A percentile compares a stretch with the other conserved stretches of the same genome.
phyloP scores from a whole-genome alignment of 2,329 filamentous ascomycete genomes.

The Fusarium concolor region DNA sequence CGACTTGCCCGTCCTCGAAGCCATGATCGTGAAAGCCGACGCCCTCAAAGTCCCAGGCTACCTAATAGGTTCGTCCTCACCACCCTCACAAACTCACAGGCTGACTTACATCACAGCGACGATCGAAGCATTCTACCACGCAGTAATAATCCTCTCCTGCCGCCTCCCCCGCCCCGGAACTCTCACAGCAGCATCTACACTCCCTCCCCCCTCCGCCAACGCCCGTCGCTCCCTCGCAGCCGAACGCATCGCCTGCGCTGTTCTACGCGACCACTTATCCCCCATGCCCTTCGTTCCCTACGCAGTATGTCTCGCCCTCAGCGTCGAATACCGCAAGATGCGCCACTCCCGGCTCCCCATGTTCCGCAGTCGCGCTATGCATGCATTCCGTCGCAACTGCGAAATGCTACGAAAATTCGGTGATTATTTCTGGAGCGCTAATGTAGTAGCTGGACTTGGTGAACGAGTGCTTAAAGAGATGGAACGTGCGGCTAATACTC shows the following conservation, averaged over 20 bases:
- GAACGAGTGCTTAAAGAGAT: conserved; percentile 67
- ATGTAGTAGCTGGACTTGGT: conserved; percentile 65
- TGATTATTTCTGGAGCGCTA: conserved; percentile 69
- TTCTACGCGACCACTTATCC: conserved; percentile 62
- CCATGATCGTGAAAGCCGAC: conserved; percentile 66
- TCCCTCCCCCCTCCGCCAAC: conserved; percentile 63
- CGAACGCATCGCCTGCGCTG: conserved; percentile 67
- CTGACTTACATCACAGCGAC: conserved; percentile 58
- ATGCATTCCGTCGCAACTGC: conserved; percentile 66
- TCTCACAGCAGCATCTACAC: conserved; percentile 55
- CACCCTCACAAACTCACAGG: background rate
- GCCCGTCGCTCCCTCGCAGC: conserved; percentile 68
- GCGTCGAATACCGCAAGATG: conserved; percentile 73
- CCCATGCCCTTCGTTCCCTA: conserved; percentile 71
- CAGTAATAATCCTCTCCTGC: conserved; percentile 71
- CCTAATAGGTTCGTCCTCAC: conserved; percentile 58
- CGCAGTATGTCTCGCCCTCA: conserved; percentile 69
- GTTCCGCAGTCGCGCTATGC: conserved; percentile 67
- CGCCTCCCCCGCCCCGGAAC: conserved; percentile 61
- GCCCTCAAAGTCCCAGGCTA: conserved; percentile 62
- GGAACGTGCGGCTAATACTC: conserved; percentile 63
- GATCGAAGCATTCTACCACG: conserved; percentile 72
- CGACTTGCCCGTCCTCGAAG: conserved; percentile 67
- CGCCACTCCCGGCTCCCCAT: conserved; percentile 69
- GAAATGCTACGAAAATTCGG: conserved; percentile 64